A percentile compares a stretch with the other conserved stretches of the same genome.
Conservation (phyloP, 805 yeast genomes). For the Grigorovia yakushimaensis region DNA sequence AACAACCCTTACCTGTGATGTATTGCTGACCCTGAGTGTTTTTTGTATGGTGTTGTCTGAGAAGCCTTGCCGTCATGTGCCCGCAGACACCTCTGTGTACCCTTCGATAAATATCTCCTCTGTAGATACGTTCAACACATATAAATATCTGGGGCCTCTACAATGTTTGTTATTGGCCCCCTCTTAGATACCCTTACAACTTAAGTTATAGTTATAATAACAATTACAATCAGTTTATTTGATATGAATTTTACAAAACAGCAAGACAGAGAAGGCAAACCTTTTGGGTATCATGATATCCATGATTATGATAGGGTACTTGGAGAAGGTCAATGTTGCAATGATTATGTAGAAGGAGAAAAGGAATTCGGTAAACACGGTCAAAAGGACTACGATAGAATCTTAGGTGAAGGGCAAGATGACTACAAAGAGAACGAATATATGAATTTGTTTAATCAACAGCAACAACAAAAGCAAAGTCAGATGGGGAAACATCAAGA, state of each 20-base stretch:
- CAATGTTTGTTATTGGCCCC: too few species aligned
- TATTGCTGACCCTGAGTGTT: too few species aligned
- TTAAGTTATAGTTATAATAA: too few species aligned
- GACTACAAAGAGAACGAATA: conserved; percentile 4
- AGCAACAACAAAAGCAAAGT: not conserved
- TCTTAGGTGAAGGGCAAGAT: conserved; percentile 12
- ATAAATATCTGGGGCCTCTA: too few species aligned
- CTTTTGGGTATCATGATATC: conserved; percentile 3
- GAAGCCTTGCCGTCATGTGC: not conserved
- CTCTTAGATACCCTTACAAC: too few species aligned
- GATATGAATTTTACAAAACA: not conserved
- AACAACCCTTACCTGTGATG: too few species aligned
- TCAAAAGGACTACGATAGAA: conserved; percentile 2
- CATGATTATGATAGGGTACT: conserved; percentile 6
- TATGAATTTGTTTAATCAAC: not conserved
- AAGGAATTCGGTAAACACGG: not conserved
- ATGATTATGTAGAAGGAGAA: conserved; percentile 3
- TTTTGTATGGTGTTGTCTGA: too few species aligned
- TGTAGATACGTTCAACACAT: too few species aligned
- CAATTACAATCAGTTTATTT: too few species aligned
- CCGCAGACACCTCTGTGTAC: not conserved
- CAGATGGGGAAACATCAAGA: conserved; percentile 2
- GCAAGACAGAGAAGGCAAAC: not conserved
- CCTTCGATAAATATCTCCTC: not conserved
- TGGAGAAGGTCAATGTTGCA: conserved; percentile 9